Evolutionary conservation across 345 rosid genomes (phyloP).

Genomic region (Gossypium raimondii): DNA sequence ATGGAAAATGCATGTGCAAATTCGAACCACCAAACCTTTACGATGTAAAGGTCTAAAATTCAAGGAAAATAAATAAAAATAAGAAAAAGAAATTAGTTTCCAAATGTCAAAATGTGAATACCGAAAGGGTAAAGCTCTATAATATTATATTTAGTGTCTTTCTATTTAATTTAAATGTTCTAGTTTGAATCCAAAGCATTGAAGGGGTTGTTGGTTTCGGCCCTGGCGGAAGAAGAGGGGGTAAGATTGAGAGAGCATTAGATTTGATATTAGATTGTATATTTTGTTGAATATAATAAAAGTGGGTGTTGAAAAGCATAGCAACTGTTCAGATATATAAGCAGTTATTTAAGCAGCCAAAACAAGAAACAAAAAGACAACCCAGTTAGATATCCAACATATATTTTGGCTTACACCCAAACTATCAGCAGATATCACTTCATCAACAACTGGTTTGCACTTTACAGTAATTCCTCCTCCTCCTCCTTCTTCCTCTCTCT

Average conservation of each 20-base stretch:
- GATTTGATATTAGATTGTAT: not conserved
- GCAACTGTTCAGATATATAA: not conserved
- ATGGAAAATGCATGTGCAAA: too few relatives aligned
- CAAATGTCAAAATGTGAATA: too few relatives aligned
- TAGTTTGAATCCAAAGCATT: too few relatives aligned
- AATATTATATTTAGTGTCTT: too few relatives aligned
- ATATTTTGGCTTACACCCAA: constrained; percentile 11
- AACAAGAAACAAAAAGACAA: not conserved
- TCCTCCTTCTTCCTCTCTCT: not conserved
- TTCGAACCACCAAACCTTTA: too few relatives aligned
- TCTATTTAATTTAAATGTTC: too few relatives aligned
- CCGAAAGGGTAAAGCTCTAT: too few relatives aligned
- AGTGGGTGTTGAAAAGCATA: not conserved
- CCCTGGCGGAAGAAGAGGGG: too few relatives aligned
- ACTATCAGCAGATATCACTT: constrained; percentile 8
- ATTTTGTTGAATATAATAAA: not conserved
- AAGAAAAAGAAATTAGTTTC: too few relatives aligned
- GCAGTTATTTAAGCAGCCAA: constrained; percentile 5
- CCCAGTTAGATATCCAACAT: constrained; percentile 5
- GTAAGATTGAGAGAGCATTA: not conserved
- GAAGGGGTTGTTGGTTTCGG: too few relatives aligned
- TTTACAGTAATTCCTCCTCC: not conserved
- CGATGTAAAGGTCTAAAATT: too few relatives aligned
- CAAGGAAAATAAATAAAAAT: too few relatives aligned
- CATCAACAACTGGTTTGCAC: constrained; percentile 13